Evolutionary conservation across 371 early-diverging fungal genomes (phyloP).

Genomic region (Encephalitozoon romaleae): DNA sequence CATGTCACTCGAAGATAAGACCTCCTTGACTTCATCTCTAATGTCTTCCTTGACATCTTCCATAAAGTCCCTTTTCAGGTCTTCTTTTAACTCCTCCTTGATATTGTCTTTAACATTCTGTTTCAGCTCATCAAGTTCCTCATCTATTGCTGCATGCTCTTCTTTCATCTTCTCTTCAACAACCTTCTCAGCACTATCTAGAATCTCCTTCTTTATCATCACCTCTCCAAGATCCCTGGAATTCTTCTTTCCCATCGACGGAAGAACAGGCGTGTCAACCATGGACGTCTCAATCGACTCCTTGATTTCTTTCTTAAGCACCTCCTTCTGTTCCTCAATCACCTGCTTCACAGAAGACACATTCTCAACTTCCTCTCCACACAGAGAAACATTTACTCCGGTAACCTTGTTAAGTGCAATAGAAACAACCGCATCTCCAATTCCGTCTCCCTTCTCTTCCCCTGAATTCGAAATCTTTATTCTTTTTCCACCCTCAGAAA

Average conservation of each 20-base stretch:
- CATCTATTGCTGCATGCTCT: not conserved
- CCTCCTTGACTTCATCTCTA: not conserved
- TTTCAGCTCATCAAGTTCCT: not conserved
- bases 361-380: not conserved
- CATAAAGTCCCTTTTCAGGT: not conserved
- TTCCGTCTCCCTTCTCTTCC: not conserved
- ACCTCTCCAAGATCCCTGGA: constrained; percentile 16
- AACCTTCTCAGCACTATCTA: constrained; percentile 14
- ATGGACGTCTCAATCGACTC: constrained; percentile 19
- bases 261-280: constrained; percentile 18
- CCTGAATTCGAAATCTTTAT: not conserved
- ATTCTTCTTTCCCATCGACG: constrained; percentile 1
- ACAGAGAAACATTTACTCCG: not conserved
- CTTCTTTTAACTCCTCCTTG: not conserved
- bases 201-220: constrained; percentile 32
- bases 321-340: constrained; percentile 7
- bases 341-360: constrained; percentile 17
- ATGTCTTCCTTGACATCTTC: not conserved
- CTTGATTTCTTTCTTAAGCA: constrained; percentile 17
- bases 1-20: not conserved
- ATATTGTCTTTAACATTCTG: not conserved
- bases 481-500: not conserved
- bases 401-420: constrained; percentile 1
- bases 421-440: not conserved
- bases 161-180: constrained; percentile 10